phyloP scores from a whole-genome alignment of 352 stramenopile species.

The Phytophthora hibernalis region DNA sequence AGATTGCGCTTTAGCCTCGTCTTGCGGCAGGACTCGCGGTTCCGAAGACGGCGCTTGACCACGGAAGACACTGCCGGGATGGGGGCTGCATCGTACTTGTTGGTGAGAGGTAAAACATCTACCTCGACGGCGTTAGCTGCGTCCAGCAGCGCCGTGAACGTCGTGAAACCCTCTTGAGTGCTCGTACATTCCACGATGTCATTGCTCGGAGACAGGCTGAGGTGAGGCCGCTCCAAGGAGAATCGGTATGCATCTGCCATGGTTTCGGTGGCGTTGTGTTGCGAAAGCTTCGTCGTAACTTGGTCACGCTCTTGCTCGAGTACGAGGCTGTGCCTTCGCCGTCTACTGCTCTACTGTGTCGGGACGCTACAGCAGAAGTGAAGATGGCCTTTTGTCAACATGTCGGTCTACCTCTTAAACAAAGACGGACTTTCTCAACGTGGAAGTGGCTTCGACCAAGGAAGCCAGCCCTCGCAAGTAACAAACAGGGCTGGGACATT shows the following conservation, averaged over 20 bases:
- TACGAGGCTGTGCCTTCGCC: slow-evolving; percentile 2
- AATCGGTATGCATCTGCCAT: slow-evolving; percentile 19
- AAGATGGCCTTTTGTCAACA: not conserved
- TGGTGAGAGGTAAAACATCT: not conserved
- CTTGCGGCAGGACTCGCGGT: slow-evolving; percentile 57
- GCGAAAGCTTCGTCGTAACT: slow-evolving; percentile 22
- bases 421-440: slow-evolving; percentile 31
- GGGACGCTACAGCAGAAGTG: slow-evolving; percentile 6
- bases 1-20: slow-evolving; percentile 57
- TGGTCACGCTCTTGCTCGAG: slow-evolving; percentile 9
- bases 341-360: slow-evolving; percentile 2
- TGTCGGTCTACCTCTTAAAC: slow-evolving; percentile 1
- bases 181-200: not conserved
- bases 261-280: not conserved
- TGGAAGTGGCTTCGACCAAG: slow-evolving; percentile 2
- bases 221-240: slow-evolving; percentile 18
- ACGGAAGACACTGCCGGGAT: slow-evolving; percentile 5
- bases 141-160: slow-evolving; percentile 35
- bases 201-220: slow-evolving; percentile 4
- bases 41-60: slow-evolving; percentile 43
- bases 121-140: slow-evolving; percentile 31
- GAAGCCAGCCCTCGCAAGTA: not conserved
- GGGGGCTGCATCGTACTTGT: slow-evolving; percentile 1
- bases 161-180: slow-evolving; percentile 20
- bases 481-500: slow-evolving; percentile 23